These are phyloP conservation scores for Pseudonitzschia multiseries DNA, from an alignment of 108 stramenopile species.

Conservation along the genomic window DNA sequence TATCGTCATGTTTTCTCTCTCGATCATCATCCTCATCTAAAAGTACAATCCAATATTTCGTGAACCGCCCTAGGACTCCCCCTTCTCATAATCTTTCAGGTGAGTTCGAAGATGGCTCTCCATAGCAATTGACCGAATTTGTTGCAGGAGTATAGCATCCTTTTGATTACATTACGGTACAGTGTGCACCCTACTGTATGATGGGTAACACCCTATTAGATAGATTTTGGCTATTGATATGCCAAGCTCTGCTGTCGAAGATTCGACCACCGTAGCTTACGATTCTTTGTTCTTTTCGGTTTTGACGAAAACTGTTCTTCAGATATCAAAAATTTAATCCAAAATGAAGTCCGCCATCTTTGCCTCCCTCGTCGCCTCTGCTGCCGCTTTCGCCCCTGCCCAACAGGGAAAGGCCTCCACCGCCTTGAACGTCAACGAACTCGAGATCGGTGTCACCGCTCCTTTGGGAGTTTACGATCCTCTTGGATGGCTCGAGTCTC, in stretches of 20 bases:
- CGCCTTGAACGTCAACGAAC: constrained; percentile 65
- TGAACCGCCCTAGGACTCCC: not conserved
- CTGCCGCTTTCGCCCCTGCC: constrained; percentile 75
- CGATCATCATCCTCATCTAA: not conserved
- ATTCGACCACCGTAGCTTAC: not conserved
- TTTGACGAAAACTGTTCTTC: not conserved
- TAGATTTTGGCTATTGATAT: too few relatives aligned
- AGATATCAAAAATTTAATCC: constrained; percentile 7
- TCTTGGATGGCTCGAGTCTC: constrained; percentile 40
- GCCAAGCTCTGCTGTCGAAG: not conserved
- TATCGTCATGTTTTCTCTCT: constrained; percentile 7
- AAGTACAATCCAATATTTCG: not conserved
- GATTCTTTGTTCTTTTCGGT: not conserved
- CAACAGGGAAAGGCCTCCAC: constrained; percentile 53
- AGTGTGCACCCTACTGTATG: too few relatives aligned
- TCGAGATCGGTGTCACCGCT: constrained; percentile 70
- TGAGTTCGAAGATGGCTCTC: not conserved
- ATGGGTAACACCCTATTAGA: too few relatives aligned
- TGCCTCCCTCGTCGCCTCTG: constrained; percentile 60
- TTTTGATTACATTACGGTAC: not conserved
- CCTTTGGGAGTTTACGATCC: constrained; percentile 75
- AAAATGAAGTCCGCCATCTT: constrained; percentile 73
- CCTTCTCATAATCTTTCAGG: constrained; percentile 7
- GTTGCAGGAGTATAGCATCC: not conserved
- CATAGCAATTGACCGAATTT: too few relatives aligned